Conservation (phyloP, 2,329 filamentous ascomycete genomes). For the Aspergillus sclerotialis region DNA sequence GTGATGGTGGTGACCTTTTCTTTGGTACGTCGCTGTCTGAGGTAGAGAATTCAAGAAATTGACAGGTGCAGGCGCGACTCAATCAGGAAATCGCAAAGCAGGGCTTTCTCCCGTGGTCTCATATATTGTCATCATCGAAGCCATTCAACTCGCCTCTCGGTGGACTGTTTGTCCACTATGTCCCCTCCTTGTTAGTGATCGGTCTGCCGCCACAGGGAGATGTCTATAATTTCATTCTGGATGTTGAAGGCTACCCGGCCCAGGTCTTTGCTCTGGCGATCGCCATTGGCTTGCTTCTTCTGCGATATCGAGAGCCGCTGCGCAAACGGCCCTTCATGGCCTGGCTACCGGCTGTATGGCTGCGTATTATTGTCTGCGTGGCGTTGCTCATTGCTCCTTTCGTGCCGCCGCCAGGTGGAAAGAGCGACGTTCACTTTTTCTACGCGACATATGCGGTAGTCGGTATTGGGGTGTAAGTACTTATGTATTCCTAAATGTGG, state of each 20-base stretch:
- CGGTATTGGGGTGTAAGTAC: slow-evolving; percentile 38
- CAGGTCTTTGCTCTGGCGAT: slow-evolving; percentile 55
- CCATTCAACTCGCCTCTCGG: slow-evolving; percentile 63
- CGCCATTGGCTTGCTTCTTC: slow-evolving; percentile 52
- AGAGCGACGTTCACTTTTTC: no score
- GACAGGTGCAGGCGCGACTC: slow-evolving; percentile 49
- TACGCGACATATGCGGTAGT: slow-evolving; percentile 52
- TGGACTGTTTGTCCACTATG: slow-evolving; percentile 61
- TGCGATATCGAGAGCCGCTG: slow-evolving; percentile 54
- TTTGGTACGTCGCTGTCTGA: slow-evolving; percentile 42
- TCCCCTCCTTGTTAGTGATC: slow-evolving; percentile 63
- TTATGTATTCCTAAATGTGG: slow-evolving; percentile 11
- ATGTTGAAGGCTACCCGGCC: slow-evolving; percentile 62
- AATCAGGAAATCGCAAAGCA: slow-evolving; percentile 68
- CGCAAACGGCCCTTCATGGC: slow-evolving; percentile 59
- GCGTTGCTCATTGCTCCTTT: slow-evolving; percentile 56
- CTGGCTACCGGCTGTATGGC: slow-evolving; percentile 53
- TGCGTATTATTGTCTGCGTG: slow-evolving; percentile 49
- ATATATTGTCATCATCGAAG: slow-evolving; percentile 54
- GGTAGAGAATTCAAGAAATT: slow-evolving; percentile 2
- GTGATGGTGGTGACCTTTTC: slow-evolving; percentile 68
- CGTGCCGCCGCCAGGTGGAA: slow-evolving; percentile 49
- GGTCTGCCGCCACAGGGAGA: slow-evolving; percentile 58
- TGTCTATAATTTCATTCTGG: slow-evolving; percentile 66
- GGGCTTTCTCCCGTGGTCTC: slow-evolving; percentile 61